Percentiles rank a stretch among this genome's conserved stretches.
Evolutionary conservation across 1,284 basidiomycete genomes (phyloP).

Genomic region (Phellinidium pouzarii): DNA sequence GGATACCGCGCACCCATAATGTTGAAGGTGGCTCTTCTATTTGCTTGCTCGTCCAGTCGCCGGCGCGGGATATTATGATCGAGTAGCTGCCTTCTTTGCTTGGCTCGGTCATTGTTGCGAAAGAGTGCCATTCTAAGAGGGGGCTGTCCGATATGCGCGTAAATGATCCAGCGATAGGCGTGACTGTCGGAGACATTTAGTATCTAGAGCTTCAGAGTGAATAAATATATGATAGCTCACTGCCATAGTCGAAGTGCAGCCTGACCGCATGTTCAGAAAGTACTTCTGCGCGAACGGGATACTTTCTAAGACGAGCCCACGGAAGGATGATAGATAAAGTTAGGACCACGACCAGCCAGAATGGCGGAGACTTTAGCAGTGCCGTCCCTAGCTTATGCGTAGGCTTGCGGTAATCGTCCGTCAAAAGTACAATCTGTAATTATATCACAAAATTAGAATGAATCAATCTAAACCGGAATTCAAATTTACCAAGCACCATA

Average conservation of each 20-base stretch:
- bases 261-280: conserved; percentile 32
- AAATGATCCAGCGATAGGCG: conserved; percentile 3
- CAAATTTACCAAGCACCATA: conserved; percentile 46
- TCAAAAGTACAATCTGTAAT: conserved; percentile 25
- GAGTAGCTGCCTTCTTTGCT: conserved; percentile 22
- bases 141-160: conserved; percentile 20
- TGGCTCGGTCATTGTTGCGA: conserved; percentile 22
- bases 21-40: conserved; percentile 31
- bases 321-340: conserved; percentile 28
- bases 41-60: conserved; percentile 32
- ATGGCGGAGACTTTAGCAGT: conserved; percentile 24
- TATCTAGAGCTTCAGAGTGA: conserved; percentile 1
- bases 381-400: conserved; percentile 24
- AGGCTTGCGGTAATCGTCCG: conserved; percentile 15
- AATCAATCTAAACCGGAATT: not conserved
- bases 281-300: conserved; percentile 23
- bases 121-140: conserved; percentile 33
- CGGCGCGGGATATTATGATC: conserved; percentile 32
- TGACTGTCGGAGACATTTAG: not conserved
- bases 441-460: not conserved
- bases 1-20: conserved; percentile 34
- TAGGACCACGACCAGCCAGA: conserved; percentile 33
- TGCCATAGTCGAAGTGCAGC: conserved; percentile 32
- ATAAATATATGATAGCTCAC: conserved; percentile 29
- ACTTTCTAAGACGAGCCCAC: conserved; percentile 30